Base-by-base conservation (phyloP, 2,329 filamentous ascomycete genomes). In the Helotiales sp. region DNA sequence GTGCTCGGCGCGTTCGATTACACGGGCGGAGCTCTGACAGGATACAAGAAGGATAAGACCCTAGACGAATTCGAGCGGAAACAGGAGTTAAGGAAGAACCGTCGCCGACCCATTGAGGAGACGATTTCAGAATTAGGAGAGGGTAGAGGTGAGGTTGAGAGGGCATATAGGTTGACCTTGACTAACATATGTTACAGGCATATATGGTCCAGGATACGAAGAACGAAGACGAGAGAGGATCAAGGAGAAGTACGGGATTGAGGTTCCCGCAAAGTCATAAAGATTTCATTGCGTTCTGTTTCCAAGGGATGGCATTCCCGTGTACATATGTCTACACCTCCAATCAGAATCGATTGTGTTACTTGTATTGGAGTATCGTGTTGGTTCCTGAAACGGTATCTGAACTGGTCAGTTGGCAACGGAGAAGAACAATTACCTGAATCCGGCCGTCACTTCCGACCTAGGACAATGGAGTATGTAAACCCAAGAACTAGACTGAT, bases 161-260 rank as follows among this genome's bases (percentile, higher is more conserved):
- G 30, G 31, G 12, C 36, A 13, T 19, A 33, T 2, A 13, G 24
- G 5, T 27, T 56, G 5, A 25, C 31, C 33, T 51, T 54, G 29
- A 25, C 59, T 60, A 62, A 61, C 46, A n/a, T 47, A 40, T 27
- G 25, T 33, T 30, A 24, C 29, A 90, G 87, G 87, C 52, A 85
- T 90, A 63, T 84, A 86, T 66, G 85, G 76, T 19, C 83, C 85
- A 19, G 86, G 86, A 27, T 90, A 88, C 66, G 83, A 82, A 54
- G 86, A 90, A 76, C 77, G 88, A 74, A 81, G 88, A 71, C 80
- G 80, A 62, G 79, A 87, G 72, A 78, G 85, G 67, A 79, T 91
- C 71, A 84, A 88, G 77, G 82, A 86, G 71, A 83, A 81, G 66
- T 90, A 90, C 68, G 86, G 87, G 55, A 82, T 89, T 64, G 86